Evolutionary conservation across 768 basidiomycete genomes (phyloP), one percentile per base, ranked within the genome.

Genomic region (Hydnomerulius pinastri): DNA sequence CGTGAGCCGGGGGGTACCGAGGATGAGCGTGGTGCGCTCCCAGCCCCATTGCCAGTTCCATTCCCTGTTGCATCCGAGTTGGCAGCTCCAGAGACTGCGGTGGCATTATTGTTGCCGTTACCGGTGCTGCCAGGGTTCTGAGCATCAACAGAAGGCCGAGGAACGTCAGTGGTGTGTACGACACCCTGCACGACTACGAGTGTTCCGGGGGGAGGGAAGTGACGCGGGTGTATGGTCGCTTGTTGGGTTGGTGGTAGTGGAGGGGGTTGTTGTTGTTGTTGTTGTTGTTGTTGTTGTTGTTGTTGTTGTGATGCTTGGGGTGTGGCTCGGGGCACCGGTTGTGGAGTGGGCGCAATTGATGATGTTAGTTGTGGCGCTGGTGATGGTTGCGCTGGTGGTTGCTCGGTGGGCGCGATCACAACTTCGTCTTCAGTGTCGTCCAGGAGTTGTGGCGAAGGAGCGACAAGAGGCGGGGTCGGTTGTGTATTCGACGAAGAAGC

Each of bases 171-270:
- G 1, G 87, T 89, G 54, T 90, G 87, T 1, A 90, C 87, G 33
- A 90, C 87, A 42, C 88, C 88, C 67, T 91, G 88, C 0, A 91
- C 88, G 29, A 91, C 86, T 21, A 91, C 88, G 3, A 91, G 76
- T 2, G 88, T 89, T 12, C 88, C 87, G 0, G 87, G 83, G 0
- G 86, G 83, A 29, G 86, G 86, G 62, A 87, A 87, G 47, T 77
- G 76, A 18, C 79, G 71, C n/a, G 53, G 56, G 33, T 17, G 48
- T 39, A 21, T 41, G 32, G 43, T 68, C 18, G 48, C 35, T 11
- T 57, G 59, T 24, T 65, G 60, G 27, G 64, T 21, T 37, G 49
- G 51, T 30, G 54, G 54, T n/a, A 44, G 40, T 41, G 46, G 52
- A 17, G 54, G 28, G 29, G 46, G 48, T 43, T 49, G 52, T 48